Percentiles rank a stretch among this genome's conserved stretches.
These are phyloP conservation scores for Penicillium egyptiacum DNA, from an alignment of 495 filamentous ascomycete genomes.

Conservation along the genomic window DNA sequence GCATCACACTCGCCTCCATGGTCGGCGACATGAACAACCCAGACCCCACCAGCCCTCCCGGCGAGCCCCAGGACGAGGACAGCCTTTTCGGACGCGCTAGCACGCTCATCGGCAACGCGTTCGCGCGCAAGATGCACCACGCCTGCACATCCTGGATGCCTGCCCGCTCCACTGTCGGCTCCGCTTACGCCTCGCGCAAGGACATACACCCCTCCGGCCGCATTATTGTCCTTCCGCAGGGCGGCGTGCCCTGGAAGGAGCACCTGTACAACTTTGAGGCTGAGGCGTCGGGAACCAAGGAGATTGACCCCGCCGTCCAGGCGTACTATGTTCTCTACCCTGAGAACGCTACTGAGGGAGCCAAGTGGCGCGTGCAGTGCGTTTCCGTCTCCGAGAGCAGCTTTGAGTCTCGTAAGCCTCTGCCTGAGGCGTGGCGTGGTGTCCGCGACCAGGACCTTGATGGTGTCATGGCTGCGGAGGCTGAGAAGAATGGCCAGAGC, in stretches of 20 bases:
- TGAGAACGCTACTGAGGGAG: slow-evolving; percentile 64
- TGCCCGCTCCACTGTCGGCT: slow-evolving; percentile 71
- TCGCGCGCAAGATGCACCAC: slow-evolving; percentile 67
- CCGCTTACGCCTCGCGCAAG: slow-evolving; percentile 63
- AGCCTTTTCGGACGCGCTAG: slow-evolving; percentile 73
- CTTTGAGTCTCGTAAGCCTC: slow-evolving; percentile 83
- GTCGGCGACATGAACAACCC: slow-evolving; percentile 78
- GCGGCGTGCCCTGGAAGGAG: slow-evolving; percentile 88
- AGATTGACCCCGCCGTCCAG: slow-evolving; percentile 41
- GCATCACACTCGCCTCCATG: slow-evolving; percentile 78
- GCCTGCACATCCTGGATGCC: slow-evolving; percentile 72
- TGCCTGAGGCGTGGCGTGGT: slow-evolving; percentile 90
- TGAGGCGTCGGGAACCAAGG: slow-evolving; percentile 43
- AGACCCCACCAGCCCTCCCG: slow-evolving; percentile 39
- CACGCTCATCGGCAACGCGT: slow-evolving; percentile 80
- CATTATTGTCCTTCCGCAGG: slow-evolving; percentile 74
- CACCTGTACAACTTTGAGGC: slow-evolving; percentile 88
- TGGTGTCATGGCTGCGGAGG: slow-evolving; percentile 63
- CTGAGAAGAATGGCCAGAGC: slow-evolving; percentile 39
- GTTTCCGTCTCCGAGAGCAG: slow-evolving; percentile 77
- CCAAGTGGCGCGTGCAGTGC: slow-evolving; percentile 90
- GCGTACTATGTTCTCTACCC: slow-evolving; percentile 89
- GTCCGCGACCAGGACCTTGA: slow-evolving; percentile 82
- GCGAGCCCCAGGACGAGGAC: slow-evolving; percentile 76
- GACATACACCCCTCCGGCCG: slow-evolving; percentile 70